A percentile compares a stretch with the other conserved stretches of the same genome.
Evolutionary conservation across 768 basidiomycete species (phyloP).

Genomic region (Leucocoprinus leucothites): DNA sequence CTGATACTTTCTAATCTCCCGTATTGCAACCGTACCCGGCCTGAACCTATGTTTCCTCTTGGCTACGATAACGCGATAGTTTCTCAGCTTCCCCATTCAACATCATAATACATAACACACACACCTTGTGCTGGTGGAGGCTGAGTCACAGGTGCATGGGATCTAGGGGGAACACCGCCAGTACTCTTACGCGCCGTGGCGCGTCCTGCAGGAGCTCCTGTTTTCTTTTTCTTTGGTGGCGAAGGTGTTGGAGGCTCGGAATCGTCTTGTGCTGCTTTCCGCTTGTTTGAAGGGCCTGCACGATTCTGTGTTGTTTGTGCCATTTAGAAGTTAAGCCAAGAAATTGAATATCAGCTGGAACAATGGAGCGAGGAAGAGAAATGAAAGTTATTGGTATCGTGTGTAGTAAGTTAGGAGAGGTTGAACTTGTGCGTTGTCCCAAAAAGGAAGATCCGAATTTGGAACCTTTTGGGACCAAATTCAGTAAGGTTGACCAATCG

Average conservation of each 20-base stretch:
- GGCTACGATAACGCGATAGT: slow-evolving; percentile 11
- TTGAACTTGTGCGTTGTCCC: slow-evolving; percentile 8
- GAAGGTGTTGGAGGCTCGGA: slow-evolving; percentile 46
- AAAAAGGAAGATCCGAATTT: not conserved
- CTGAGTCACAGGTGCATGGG: slow-evolving; percentile 26
- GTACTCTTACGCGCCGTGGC: slow-evolving; percentile 85
- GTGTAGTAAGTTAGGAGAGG: not conserved
- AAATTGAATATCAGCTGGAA: no score
- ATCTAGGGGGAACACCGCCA: slow-evolving; percentile 56
- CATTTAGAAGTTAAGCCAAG: slow-evolving; percentile 35
- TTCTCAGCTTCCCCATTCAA: not conserved
- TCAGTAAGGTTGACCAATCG: no score
- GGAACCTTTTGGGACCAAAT: no score
- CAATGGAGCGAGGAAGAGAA: not conserved
- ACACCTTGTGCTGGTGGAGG: slow-evolving; percentile 20
- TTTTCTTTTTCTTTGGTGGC: slow-evolving; percentile 45
- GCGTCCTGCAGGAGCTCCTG: slow-evolving; percentile 3
- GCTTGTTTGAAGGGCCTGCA: slow-evolving; percentile 39
- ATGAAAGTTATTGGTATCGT: no score
- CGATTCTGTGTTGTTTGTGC: slow-evolving; percentile 65
- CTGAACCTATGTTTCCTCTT: slow-evolving; percentile 69
- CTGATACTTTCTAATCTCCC: slow-evolving; percentile 94
- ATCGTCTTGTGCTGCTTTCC: slow-evolving; percentile 38
- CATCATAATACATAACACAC: not conserved
- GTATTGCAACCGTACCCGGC: slow-evolving; percentile 86